A percentile compares a stretch with the other conserved stretches of the same genome.
Conservation (phyloP, 805 yeast species). For the Kluyveromyces aestuarii region DNA sequence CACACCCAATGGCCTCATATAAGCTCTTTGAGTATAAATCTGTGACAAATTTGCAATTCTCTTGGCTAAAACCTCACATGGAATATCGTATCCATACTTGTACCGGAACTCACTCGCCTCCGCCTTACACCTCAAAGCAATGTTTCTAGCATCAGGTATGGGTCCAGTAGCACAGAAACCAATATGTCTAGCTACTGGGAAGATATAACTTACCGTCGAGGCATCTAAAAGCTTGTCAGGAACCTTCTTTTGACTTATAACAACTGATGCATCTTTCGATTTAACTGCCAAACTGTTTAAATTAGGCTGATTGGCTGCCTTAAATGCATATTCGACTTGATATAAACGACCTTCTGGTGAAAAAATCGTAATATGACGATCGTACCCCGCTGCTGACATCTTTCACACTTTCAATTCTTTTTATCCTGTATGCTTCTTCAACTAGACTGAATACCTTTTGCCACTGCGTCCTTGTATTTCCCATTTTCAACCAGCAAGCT, state of each 20-base stretch:
- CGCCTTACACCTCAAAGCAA: slow-evolving; percentile 82
- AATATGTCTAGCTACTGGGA: slow-evolving; percentile 67
- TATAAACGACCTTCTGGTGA: slow-evolving; percentile 97
- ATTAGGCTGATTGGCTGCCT: slow-evolving; percentile 89
- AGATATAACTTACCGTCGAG: slow-evolving; percentile 74
- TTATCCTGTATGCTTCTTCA: too few relatives aligned
- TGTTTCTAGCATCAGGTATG: slow-evolving; percentile 89
- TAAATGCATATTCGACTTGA: slow-evolving; percentile 97
- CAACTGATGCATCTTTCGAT: slow-evolving; percentile 79
- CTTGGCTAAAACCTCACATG: slow-evolving; percentile 84
- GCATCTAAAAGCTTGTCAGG: slow-evolving; percentile 93
- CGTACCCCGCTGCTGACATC: slow-evolving; percentile 73
- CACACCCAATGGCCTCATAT: slow-evolving; percentile 97
- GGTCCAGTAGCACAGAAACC: slow-evolving; percentile 94
- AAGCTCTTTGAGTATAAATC: slow-evolving; percentile 94
- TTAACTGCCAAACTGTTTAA: slow-evolving; percentile 81
- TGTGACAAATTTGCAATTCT: slow-evolving; percentile 94
- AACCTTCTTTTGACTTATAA: slow-evolving; percentile 90
- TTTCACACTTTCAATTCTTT: neutral
- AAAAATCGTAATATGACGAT: slow-evolving; percentile 96
- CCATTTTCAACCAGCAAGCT: neutral
- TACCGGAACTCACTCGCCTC: slow-evolving; percentile 95
- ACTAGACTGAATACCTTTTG: neutral
- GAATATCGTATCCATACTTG: slow-evolving; percentile 94
- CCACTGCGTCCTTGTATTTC: neutral